Conservation (phyloP, 176 grass and related monocot species). For the Melocanna baccifera region DNA sequence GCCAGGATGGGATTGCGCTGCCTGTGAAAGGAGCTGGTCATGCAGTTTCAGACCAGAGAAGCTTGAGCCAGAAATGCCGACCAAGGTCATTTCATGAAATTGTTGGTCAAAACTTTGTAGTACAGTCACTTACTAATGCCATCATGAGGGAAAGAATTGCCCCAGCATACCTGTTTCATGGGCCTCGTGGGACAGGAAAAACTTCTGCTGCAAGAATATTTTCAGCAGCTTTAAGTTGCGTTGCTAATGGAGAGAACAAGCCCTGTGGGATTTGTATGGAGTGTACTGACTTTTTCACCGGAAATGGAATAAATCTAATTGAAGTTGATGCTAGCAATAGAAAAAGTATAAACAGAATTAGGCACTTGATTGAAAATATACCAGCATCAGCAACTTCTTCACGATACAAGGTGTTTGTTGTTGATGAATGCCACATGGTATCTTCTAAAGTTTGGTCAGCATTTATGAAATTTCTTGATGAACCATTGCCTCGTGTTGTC, state of each 20-base stretch:
- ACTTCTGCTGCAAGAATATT: constrained; percentile 83
- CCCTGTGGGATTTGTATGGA: constrained; percentile 75
- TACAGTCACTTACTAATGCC: constrained; percentile 91
- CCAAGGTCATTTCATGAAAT: constrained; percentile 86
- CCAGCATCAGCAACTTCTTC: constrained; percentile 58
- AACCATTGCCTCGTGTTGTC: constrained; percentile 70
- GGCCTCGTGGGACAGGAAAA: constrained; percentile 95
- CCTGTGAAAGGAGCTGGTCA: constrained; percentile 48
- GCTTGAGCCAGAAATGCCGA: constrained; percentile 89
- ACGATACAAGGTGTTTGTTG: constrained; percentile 77
- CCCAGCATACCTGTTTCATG: constrained; percentile 92
- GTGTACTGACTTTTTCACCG: constrained; percentile 54
- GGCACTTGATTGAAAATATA: constrained; percentile 75
- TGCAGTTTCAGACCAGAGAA: constrained; percentile 63
- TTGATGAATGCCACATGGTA: constrained; percentile 93
- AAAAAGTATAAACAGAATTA: constrained; percentile 77
- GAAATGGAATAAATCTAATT: constrained; percentile 63
- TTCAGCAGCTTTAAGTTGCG: constrained; percentile 81
- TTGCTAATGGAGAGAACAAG: constrained; percentile 57
- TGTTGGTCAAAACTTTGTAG: constrained; percentile 85
- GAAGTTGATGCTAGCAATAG: constrained; percentile 91
- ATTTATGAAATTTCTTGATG: constrained; percentile 90
- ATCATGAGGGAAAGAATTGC: constrained; percentile 80
- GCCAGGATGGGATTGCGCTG: constrained; percentile 61
- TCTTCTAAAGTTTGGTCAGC: constrained; percentile 80